Evolutionary conservation across 2,329 filamentous ascomycete genomes (phyloP).

Genomic region (Xylariaceae sp.): DNA sequence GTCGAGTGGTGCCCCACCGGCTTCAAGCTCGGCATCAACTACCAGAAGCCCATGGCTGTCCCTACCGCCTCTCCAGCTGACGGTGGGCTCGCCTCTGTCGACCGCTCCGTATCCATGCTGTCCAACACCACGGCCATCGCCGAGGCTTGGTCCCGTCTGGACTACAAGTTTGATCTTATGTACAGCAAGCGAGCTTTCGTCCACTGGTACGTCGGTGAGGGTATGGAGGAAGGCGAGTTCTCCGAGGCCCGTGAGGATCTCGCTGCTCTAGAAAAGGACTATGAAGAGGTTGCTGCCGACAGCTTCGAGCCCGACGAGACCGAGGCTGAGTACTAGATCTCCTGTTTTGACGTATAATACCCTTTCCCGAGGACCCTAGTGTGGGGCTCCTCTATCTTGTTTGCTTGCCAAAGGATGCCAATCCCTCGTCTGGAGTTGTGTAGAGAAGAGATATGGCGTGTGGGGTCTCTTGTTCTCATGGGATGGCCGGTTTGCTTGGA

Average conservation of each 20-base stretch:
- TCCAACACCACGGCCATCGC: slow-evolving; percentile 73
- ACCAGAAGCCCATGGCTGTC: slow-evolving; percentile 62
- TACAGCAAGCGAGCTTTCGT: slow-evolving; percentile 75
- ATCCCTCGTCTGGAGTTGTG: slow-evolving; percentile 13
- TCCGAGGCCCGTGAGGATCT: slow-evolving; percentile 83
- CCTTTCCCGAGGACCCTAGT: slow-evolving; percentile 16
- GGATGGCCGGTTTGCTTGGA: too few species aligned
- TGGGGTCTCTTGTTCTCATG: too few species aligned
- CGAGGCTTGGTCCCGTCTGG: slow-evolving; percentile 68
- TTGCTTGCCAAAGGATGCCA: slow-evolving; percentile 12
- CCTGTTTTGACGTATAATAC: slow-evolving; percentile 28
- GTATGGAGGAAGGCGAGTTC: slow-evolving; percentile 91
- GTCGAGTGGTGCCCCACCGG: slow-evolving; percentile 74
- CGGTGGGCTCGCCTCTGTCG: slow-evolving; percentile 58
- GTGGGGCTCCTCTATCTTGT: slow-evolving; percentile 13
- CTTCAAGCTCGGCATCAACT: slow-evolving; percentile 74
- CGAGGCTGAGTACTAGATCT: slow-evolving; percentile 73
- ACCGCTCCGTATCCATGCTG: slow-evolving; percentile 65
- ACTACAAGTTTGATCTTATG: slow-evolving; percentile 76
- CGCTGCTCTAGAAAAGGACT: slow-evolving; percentile 80
- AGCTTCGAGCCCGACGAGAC: slow-evolving; percentile 61
- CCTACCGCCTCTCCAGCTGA: slow-evolving; percentile 49
- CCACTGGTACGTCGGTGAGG: slow-evolving; percentile 81
- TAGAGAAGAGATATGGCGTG: slow-evolving; percentile 9
- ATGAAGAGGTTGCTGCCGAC: slow-evolving; percentile 78